phyloP scores from a whole-genome alignment of 2,329 filamentous ascomycete species.

The Hypoxylon sp. region DNA sequence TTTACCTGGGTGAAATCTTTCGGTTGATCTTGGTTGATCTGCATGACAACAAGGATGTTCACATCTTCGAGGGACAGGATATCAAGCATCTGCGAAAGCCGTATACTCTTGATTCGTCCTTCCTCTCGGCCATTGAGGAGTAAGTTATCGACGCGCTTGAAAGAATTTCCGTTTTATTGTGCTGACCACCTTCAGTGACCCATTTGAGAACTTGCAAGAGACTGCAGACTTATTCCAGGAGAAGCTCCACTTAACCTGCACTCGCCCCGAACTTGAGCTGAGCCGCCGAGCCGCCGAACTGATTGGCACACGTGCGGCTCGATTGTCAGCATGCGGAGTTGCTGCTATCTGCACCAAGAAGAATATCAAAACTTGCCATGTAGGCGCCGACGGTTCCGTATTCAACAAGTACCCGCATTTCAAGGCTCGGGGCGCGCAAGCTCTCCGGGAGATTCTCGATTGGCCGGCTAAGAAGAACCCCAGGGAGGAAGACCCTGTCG shows the following conservation, averaged over 20 bases:
- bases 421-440: conserved; percentile 90
- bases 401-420: conserved; percentile 99
- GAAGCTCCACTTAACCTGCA: conserved; percentile 80
- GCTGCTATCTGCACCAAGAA: conserved; percentile 98
- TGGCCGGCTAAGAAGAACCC: conserved; percentile 81
- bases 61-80: conserved; percentile 89
- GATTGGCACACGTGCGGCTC: conserved; percentile 93
- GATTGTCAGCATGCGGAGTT: conserved; percentile 93
- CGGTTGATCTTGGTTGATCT: conserved; percentile 88
- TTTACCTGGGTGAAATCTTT: conserved; percentile 96
- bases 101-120: conserved; percentile 92
- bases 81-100: conserved; percentile 84
- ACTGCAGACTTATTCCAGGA: conserved; percentile 85
- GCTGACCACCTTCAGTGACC: conserved; percentile 73
- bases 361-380: conserved; percentile 87
- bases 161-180: conserved; percentile 18
- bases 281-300: conserved; percentile 91
- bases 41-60: conserved; percentile 80
- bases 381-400: conserved; percentile 95
- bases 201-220: conserved; percentile 94
- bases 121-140: conserved; percentile 94
- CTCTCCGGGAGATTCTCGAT: conserved; percentile 94
- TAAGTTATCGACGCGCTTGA: conserved; percentile 58
- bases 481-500: conserved; percentile 87
- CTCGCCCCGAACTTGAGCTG: conserved; percentile 86